Base-by-base conservation (phyloP, 225 moss, liverwort and hornwort species). In the Straminergon stramineum region DNA sequence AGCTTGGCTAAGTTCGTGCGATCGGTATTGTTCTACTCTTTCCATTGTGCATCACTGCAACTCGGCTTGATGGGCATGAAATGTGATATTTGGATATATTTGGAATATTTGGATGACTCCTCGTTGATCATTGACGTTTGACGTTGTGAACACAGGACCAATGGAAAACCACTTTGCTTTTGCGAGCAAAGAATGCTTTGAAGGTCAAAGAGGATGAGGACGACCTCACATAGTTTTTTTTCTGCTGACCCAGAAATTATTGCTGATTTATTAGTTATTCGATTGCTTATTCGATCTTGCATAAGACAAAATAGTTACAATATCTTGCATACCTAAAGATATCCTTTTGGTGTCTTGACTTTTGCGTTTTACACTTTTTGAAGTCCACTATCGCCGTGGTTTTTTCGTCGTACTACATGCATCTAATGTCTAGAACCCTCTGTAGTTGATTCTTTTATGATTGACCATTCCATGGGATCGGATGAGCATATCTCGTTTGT, bases 151-250 rank as follows among this genome's bases (percentile, higher is more conserved):
- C 84, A 62, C 92, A 99, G 99, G 99, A 99, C 89, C 97, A 96
- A 94, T 99, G 97, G 99, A 99, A 99, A 90, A 99, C 97, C 17
- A 97, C 96, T 92, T 93, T 99, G 88, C 94, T 99, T 84, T 95
- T 99, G 88, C 95, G 97, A 76, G 97, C 97, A 52, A 99, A 99
- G 95, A 99, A 99, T 93, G 94, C 96, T 26, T 93, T 99, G 83
- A 97, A 97, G 95, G 93, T 91, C 68, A 99, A 94, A 85, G 97
- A 97, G 87, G 94, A 92, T n/a, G 97, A 96, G 53, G 96, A 96
- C 83, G 95, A 95, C 57, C 93, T 97, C 79, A 94, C 91, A 87
- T 97, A 90, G 87, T 20, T 11, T 64, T 79, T 65, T 23, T 79
- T 32, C 48, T 81, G 75, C 85, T 69, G 83, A 39, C 37, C 20